phyloP scores from a whole-genome alignment of 1,284 basidiomycete genomes.

The Ganoderma sinense region DNA sequence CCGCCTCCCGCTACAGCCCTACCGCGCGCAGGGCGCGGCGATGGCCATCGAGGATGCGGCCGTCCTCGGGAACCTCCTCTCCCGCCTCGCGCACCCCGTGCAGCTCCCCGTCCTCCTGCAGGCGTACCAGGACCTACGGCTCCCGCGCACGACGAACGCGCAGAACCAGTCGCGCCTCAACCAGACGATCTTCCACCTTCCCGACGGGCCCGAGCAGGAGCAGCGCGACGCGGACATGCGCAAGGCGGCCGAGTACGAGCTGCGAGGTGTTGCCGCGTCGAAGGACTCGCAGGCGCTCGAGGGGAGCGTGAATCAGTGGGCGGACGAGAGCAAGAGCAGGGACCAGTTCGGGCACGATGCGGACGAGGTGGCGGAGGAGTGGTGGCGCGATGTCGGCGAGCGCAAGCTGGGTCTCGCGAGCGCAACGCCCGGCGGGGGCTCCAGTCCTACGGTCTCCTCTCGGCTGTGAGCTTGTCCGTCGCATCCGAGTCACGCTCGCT shows the following conservation, averaged over 20 bases:
- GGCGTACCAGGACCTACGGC: conserved; percentile 60
- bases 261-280: too few relatives aligned
- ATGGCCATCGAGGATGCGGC: conserved; percentile 75
- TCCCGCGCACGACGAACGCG: conserved; percentile 52
- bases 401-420: conserved; percentile 4
- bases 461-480: too few relatives aligned
- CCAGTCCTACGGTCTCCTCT: too few relatives aligned
- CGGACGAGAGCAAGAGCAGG: conserved; percentile 52
- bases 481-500: too few relatives aligned
- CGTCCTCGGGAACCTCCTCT: conserved; percentile 65
- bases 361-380: conserved; percentile 54
- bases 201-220: conserved; percentile 60
- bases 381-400: conserved; percentile 50
- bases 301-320: conserved; percentile 59
- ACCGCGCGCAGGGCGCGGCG: too few relatives aligned
- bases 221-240: conserved; percentile 60
- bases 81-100: conserved; percentile 48
- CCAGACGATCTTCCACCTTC: conserved; percentile 60
- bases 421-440: too few relatives aligned
- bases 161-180: conserved; percentile 58
- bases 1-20: too few relatives aligned
- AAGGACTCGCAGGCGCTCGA: conserved; percentile 12
- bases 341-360: conserved; percentile 59
- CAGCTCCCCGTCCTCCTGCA: conserved; percentile 56
- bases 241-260: conserved; percentile 50